Conservation (phyloP, 1,284 basidiomycete species). For the Leccinum fuscescens region DNA sequence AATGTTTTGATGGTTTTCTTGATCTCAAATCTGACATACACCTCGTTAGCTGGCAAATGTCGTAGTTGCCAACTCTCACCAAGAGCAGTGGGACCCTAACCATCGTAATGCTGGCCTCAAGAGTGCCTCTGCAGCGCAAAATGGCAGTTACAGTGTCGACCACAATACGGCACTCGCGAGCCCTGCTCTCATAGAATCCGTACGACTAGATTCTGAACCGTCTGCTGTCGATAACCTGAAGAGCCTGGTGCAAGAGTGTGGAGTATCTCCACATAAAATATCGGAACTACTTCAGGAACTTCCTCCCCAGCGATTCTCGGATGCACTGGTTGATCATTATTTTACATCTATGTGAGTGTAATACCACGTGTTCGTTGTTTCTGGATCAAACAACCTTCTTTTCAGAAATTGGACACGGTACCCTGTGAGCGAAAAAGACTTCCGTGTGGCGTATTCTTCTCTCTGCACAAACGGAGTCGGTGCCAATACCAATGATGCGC, state of each 20-base stretch:
- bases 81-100: conserved; percentile 31
- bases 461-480: conserved; percentile 72
- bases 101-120: conserved; percentile 13
- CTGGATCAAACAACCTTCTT: conserved; percentile 6
- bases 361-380: background rate
- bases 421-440: conserved; percentile 86
- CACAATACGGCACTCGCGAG: conserved; percentile 28
- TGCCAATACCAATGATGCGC: conserved; percentile 77
- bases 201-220: conserved; percentile 57
- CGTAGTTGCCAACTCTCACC: conserved; percentile 40
- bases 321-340: conserved; percentile 75
- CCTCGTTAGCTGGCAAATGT: conserved; percentile 56
- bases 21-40: conserved; percentile 13
- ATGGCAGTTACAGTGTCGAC: conserved; percentile 25
- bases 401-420: conserved; percentile 91
- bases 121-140: conserved; percentile 19
- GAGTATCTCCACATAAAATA: conserved; percentile 85
- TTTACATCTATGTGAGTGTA: conserved; percentile 67
- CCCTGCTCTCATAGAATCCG: conserved; percentile 40
- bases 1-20: conserved; percentile 21
- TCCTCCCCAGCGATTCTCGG: conserved; percentile 71
- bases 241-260: conserved; percentile 84
- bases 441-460: conserved; percentile 78
- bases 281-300: conserved; percentile 87
- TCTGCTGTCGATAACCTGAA: conserved; percentile 78